Conservation (phyloP, 2,329 filamentous ascomycete species). For the Colletotrichum chrysophilum region DNA sequence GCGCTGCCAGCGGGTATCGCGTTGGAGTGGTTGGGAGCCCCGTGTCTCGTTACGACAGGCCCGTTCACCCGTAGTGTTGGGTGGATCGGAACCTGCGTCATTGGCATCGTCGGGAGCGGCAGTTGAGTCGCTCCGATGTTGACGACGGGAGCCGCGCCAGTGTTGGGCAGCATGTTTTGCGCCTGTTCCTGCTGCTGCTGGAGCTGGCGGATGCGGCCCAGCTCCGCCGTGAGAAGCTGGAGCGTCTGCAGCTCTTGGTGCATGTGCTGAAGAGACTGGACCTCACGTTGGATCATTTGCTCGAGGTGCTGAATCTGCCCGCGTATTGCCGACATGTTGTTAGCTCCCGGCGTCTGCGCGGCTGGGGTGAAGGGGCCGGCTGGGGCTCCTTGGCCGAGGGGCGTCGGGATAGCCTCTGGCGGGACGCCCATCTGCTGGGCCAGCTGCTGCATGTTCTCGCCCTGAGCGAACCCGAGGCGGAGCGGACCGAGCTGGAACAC, state of each 20-base stretch:
- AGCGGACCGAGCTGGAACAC: slow-evolving; percentile 78
- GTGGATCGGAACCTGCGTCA: slow-evolving; percentile 9
- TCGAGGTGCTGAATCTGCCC: slow-evolving; percentile 70
- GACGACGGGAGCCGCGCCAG: slow-evolving; percentile 22
- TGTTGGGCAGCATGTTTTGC: not conserved
- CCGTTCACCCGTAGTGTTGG: slow-evolving; percentile 38
- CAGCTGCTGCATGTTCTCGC: slow-evolving; percentile 69
- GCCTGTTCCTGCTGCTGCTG: slow-evolving; percentile 42
- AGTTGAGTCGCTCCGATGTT: slow-evolving; percentile 22
- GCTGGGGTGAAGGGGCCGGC: slow-evolving; percentile 24
- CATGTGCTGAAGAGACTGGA: slow-evolving; percentile 65
- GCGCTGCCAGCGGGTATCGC: slow-evolving; percentile 65
- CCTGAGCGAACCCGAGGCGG: slow-evolving; percentile 78
- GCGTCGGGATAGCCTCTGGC: slow-evolving; percentile 21
- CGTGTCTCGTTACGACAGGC: slow-evolving; percentile 53
- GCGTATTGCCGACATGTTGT: slow-evolving; percentile 53
- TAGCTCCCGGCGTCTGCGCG: slow-evolving; percentile 24
- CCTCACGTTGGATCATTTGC: slow-evolving; percentile 71
- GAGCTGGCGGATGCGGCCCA: slow-evolving; percentile 66
- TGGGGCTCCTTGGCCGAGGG: slow-evolving; percentile 3
- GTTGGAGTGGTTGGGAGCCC: slow-evolving; percentile 46
- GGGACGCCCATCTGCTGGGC: slow-evolving; percentile 65
- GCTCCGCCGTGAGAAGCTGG: slow-evolving; percentile 70
- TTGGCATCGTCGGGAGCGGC: slow-evolving; percentile 11
- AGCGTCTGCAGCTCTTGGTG: slow-evolving; percentile 73